Evolutionary conservation across 2,329 filamentous ascomycete species (phyloP).

Genomic region (Colletotrichum caudatum): DNA sequence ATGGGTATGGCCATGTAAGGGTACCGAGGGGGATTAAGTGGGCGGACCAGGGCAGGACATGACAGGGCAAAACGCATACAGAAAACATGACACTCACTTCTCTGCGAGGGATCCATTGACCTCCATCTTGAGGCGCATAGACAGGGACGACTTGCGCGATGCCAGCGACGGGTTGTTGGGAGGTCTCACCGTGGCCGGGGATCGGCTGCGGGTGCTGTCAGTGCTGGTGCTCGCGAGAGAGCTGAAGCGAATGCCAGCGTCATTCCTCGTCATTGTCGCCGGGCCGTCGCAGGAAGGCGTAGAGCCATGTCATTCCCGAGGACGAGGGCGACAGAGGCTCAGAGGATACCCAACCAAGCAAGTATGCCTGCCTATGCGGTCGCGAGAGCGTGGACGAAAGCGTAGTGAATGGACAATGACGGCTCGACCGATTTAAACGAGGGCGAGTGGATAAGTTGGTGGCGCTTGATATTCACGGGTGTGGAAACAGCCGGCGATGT

Average conservation of each 20-base stretch:
- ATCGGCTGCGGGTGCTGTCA: constrained; percentile 75
- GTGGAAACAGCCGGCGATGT: constrained; percentile 2
- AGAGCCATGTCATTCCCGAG: constrained; percentile 41
- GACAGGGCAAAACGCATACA: constrained; percentile 9
- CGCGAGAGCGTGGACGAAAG: constrained; percentile 8
- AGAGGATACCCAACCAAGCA: neutral
- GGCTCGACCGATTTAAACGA: neutral
- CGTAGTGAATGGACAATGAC: neutral
- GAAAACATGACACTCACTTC: constrained; percentile 49
- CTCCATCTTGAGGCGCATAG: constrained; percentile 53
- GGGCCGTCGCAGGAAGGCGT: constrained; percentile 46
- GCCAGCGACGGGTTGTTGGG: constrained; percentile 51
- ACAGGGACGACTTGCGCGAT: constrained; percentile 48
- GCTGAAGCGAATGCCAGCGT: constrained; percentile 73
- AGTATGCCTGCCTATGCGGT: neutral
- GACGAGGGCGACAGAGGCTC: constrained; percentile 5
- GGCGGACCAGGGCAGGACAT: constrained; percentile 5
- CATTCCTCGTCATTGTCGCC: constrained; percentile 76
- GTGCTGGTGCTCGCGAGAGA: constrained; percentile 74
- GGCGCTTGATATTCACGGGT: constrained; percentile 14
- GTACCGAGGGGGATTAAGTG: neutral
- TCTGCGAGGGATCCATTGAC: constrained; percentile 55
- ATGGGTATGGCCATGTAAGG: neutral
- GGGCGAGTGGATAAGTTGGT: constrained; percentile 10
- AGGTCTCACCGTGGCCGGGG: constrained; percentile 72